Base-by-base conservation (phyloP, 75 land plant genomes). In the Picea glauca region DNA sequence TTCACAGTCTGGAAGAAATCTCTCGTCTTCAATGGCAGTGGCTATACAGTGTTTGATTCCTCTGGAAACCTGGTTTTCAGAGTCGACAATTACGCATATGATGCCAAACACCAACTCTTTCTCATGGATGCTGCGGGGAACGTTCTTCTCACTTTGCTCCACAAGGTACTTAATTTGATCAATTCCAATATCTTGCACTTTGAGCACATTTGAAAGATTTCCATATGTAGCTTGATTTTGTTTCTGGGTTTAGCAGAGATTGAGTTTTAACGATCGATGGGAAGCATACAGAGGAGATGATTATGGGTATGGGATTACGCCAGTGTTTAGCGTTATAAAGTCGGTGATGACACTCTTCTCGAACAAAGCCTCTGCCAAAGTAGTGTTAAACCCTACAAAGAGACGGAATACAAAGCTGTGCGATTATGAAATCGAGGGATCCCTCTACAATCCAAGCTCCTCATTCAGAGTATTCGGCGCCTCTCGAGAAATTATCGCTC, bases 1-100 rank as follows among this genome's bases (percentile, higher is more conserved):
- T 83, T 83, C 78, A 87, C 89, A 2, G 58, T 87, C 18, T 87
- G 89, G 89, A 87, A 81, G 86, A 84, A 84, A 31, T 87, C 89
- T 21, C 67, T 87, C 0, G 43, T 87, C 0, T 70, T 84, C 59
- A 73, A 77, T 61, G 62, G 89, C 26, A 79, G 66, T 21, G 89
- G 86, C 18, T 87, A 83, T 83, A 84, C 86, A 23, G 83, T 84
- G 13, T 87, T 79, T 31, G 80, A 87, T 73, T 81, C 79, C 0
- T 76, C 73, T 17, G 89, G 86, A 3, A 35, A 77, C 13, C 79
- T 87, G 23, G 79, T 68, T n/a, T 87, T 79, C 38, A 83, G 89
- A 1, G 80, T 87, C 13, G 89, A 87, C 60, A 87, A 84, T 67
- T 87, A 87, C 62, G 58, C 79, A 33, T 17, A 31, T 60, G 84